These are phyloP conservation scores for Plasmodiophora brassicae DNA, from an alignment of 208 protist species.

Conservation along the genomic window DNA sequence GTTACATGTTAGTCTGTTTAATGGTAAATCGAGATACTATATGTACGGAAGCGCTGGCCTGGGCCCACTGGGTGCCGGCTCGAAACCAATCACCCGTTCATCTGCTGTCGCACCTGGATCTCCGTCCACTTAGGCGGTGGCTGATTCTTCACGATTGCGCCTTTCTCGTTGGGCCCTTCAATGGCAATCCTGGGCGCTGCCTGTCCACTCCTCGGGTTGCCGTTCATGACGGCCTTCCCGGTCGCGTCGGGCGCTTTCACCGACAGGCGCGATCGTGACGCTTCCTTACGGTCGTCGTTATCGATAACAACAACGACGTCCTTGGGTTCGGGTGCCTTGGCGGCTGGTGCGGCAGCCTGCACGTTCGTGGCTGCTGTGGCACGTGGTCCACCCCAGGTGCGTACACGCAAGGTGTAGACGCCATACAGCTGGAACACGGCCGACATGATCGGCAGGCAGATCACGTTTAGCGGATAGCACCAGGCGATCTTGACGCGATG, in stretches of 20 bases:
- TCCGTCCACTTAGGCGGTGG: background rate
- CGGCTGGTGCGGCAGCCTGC: background rate
- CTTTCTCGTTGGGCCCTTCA: too few relatives aligned
- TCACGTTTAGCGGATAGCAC: conserved; percentile 15
- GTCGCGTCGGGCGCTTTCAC: background rate
- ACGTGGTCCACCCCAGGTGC: background rate
- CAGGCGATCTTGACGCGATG: background rate
- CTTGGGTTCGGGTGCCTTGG: background rate
- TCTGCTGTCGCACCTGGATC: conserved; percentile 1
- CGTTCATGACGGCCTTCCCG: too few relatives aligned
- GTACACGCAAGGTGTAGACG: background rate
- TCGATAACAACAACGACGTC: background rate
- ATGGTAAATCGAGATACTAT: too few relatives aligned
- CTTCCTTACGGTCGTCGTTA: background rate
- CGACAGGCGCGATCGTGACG: background rate
- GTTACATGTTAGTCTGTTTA: too few relatives aligned
- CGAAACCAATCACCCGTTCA: too few relatives aligned
- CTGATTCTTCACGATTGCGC: background rate
- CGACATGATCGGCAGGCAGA: background rate
- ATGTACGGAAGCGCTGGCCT: too few relatives aligned
- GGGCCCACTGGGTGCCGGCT: too few relatives aligned
- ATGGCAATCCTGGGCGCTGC: too few relatives aligned
- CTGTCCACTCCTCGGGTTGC: too few relatives aligned
- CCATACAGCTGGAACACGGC: conserved; percentile 4
- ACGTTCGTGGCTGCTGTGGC: background rate